A percentile compares a stretch with the other conserved stretches of the same genome.
Evolutionary conservation across 2,329 filamentous ascomycete genomes (phyloP).

Genomic region (Phoma herbarum): DNA sequence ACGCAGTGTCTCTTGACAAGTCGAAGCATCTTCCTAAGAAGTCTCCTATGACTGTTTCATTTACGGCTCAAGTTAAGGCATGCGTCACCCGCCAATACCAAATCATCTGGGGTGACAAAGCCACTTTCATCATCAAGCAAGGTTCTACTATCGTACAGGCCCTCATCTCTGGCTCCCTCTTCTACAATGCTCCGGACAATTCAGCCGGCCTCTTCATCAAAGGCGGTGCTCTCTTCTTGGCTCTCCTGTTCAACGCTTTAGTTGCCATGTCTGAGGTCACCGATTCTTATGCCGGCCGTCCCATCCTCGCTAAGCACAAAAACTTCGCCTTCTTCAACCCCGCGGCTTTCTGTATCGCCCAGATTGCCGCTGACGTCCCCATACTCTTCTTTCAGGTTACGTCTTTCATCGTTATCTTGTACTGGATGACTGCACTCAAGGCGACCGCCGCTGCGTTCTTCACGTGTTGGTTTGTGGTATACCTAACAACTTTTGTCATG

Average conservation of each 20-base stretch:
- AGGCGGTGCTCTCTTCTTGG: slow-evolving; percentile 69
- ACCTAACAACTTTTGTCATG: slow-evolving; percentile 75
- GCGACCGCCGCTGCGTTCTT: slow-evolving; percentile 79
- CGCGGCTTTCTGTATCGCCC: slow-evolving; percentile 75
- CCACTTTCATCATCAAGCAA: slow-evolving; percentile 70
- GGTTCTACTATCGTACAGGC: slow-evolving; percentile 66
- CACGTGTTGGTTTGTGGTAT: slow-evolving; percentile 78
- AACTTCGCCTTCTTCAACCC: slow-evolving; percentile 91
- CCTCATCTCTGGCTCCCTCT: slow-evolving; percentile 71
- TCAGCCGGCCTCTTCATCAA: slow-evolving; percentile 71
- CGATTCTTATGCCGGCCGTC: slow-evolving; percentile 65
- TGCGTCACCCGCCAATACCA: slow-evolving; percentile 70
- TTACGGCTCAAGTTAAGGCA: slow-evolving; percentile 60
- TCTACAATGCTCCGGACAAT: slow-evolving; percentile 69
- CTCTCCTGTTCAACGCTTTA: slow-evolving; percentile 69
- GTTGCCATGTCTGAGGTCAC: slow-evolving; percentile 72
- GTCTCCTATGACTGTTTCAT: slow-evolving; percentile 61
- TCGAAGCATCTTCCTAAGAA: slow-evolving; percentile 61
- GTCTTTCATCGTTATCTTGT: slow-evolving; percentile 70
- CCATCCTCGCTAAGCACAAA: slow-evolving; percentile 87
- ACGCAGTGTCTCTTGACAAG: slow-evolving; percentile 64
- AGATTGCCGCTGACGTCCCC: slow-evolving; percentile 68
- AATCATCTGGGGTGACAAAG: slow-evolving; percentile 71
- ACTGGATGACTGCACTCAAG: slow-evolving; percentile 84
- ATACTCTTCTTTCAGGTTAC: slow-evolving; percentile 67